phyloP scores from a whole-genome alignment of 208 protist genomes.

The Vickermania ingenoplastis region DNA sequence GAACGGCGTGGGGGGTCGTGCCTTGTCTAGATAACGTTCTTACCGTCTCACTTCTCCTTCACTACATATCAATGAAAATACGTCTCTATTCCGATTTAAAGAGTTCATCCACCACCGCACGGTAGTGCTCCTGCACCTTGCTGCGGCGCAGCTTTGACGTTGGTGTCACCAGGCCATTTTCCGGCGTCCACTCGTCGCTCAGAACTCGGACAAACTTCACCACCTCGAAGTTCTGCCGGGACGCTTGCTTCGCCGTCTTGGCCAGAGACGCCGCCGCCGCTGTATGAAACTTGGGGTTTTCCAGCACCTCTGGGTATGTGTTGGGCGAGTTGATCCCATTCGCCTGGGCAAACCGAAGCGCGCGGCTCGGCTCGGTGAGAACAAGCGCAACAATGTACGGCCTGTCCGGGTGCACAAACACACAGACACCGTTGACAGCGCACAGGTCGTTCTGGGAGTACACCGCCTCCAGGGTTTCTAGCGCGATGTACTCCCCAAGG shows the following conservation, averaged over 20 bases:
- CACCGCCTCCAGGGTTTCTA: slow-evolving; percentile 29
- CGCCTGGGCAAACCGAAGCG: slow-evolving; percentile 12
- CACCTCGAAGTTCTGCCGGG: slow-evolving; percentile 33
- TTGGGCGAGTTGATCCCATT: slow-evolving; percentile 4
- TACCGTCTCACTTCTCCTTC: too few species aligned
- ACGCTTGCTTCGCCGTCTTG: slow-evolving; percentile 18
- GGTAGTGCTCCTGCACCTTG: slow-evolving; percentile 39
- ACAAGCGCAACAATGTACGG: slow-evolving; percentile 40
- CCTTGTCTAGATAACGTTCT: too few species aligned
- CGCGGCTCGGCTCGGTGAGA: slow-evolving; percentile 27
- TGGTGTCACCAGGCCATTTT: slow-evolving; percentile 66
- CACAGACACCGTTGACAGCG: slow-evolving; percentile 29
- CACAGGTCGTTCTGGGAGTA: slow-evolving; percentile 14
- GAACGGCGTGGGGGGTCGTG: too few species aligned
- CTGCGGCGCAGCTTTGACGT: slow-evolving; percentile 56
- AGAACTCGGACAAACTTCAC: slow-evolving; percentile 52
- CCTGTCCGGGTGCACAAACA: slow-evolving; percentile 28
- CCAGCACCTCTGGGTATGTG: slow-evolving; percentile 22
- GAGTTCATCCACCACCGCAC: slow-evolving; percentile 36
- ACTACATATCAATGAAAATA: too few species aligned
- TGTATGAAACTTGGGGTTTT: slow-evolving; percentile 26
- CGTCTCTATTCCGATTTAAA: too few species aligned
- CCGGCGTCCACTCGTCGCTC: slow-evolving; percentile 61
- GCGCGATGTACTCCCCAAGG: slow-evolving; percentile 59
- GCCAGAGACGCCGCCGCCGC: slow-evolving; percentile 40